These are phyloP conservation scores for Colletotrichum noveboracense DNA, from an alignment of 2,329 filamentous ascomycete species.

Conservation along the genomic window DNA sequence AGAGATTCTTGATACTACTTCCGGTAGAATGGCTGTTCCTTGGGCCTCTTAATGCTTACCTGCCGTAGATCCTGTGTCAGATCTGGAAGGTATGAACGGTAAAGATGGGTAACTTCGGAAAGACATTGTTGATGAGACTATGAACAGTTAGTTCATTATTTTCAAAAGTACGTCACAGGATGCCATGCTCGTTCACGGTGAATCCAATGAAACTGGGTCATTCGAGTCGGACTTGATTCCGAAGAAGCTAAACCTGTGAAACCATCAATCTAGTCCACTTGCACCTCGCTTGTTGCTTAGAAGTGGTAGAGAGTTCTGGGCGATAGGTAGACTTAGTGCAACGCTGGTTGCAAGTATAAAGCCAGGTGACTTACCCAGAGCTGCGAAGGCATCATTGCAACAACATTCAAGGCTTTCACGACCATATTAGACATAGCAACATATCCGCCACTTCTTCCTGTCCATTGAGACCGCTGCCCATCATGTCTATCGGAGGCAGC, in stretches of 20 bases:
- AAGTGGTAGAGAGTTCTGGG: too few relatives aligned
- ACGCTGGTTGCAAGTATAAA: not conserved
- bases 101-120: not conserved
- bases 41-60: not conserved
- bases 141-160: accelerated
- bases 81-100: not conserved
- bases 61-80: not conserved
- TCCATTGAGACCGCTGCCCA: not conserved
- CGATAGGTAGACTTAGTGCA: too few relatives aligned
- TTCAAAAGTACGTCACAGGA: accelerated
- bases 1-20: not conserved
- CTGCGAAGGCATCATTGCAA: not conserved
- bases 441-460: too few relatives aligned
- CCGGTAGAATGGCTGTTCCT: not conserved
- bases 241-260: not conserved
- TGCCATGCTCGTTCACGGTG: not conserved
- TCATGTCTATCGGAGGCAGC: not conserved
- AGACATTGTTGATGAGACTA: not conserved
- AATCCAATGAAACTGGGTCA: not conserved
- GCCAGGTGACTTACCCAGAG: not conserved
- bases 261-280: too few relatives aligned
- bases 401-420: accelerated
- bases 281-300: too few relatives aligned
- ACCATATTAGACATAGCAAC: not conserved
- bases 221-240: not conserved